Evolutionary conservation across 208 protist species (phyloP).

Genomic region (Crithidia bombi): DNA sequence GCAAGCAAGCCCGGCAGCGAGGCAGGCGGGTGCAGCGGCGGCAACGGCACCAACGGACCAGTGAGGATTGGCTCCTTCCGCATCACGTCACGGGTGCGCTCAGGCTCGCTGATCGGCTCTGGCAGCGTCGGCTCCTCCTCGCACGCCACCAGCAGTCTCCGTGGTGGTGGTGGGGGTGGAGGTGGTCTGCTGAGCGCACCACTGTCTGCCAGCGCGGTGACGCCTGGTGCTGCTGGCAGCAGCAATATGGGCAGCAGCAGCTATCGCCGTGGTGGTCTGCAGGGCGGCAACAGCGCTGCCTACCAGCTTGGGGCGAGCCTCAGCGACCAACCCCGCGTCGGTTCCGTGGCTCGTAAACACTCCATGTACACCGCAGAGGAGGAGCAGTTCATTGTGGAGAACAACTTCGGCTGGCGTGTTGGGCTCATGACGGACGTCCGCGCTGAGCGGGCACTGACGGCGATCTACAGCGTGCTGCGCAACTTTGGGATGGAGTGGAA

Average conservation of each 20-base stretch:
- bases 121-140: slow-evolving; percentile 30
- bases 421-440: slow-evolving; percentile 88
- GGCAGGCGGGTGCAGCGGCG: slow-evolving; percentile 2
- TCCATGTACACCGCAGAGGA: slow-evolving; percentile 78
- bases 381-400: slow-evolving; percentile 76
- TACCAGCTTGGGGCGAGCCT: slow-evolving; percentile 48
- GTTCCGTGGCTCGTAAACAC: slow-evolving; percentile 79
- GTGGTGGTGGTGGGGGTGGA: slow-evolving; percentile 3
- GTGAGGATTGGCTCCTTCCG: slow-evolving; percentile 50
- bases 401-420: slow-evolving; percentile 90
- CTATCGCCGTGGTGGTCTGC: slow-evolving; percentile 32
- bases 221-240: background rate
- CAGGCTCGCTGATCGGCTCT: slow-evolving; percentile 30
- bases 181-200: slow-evolving; percentile 13
- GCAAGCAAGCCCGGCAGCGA: slow-evolving; percentile 33
- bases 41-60: slow-evolving; percentile 17
- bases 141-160: slow-evolving; percentile 30
- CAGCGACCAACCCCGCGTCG: slow-evolving; percentile 64
- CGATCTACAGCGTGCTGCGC: slow-evolving; percentile 71
- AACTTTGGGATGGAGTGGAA: slow-evolving; percentile 87
- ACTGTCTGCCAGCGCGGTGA: background rate
- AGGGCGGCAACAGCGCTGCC: slow-evolving; percentile 23
- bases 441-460: slow-evolving; percentile 43
- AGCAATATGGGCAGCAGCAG: slow-evolving; percentile 19
- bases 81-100: slow-evolving; percentile 35